These are phyloP conservation scores for Stagonosporopsis vannaccii DNA, from an alignment of 2,329 filamentous ascomycete species.

Conservation along the genomic window DNA sequence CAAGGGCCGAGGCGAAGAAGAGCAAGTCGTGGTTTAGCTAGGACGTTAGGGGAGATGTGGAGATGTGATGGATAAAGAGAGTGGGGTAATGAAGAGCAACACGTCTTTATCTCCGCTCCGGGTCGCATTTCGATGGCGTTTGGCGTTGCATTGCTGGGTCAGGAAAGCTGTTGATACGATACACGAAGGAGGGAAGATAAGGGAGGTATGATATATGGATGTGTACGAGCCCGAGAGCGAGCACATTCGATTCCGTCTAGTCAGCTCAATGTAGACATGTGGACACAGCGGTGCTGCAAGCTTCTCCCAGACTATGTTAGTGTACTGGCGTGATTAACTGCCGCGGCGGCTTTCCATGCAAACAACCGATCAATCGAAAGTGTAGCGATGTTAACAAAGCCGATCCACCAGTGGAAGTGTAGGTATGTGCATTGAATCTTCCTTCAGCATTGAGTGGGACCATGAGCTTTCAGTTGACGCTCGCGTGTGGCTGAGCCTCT, in stretches of 20 bases:
- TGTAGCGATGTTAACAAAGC: too few species aligned
- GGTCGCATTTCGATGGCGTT: constrained; percentile 10
- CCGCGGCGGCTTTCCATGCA: too few species aligned
- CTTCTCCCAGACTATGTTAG: too few species aligned
- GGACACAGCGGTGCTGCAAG: too few species aligned
- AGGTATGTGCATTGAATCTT: neutral
- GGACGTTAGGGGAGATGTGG: neutral
- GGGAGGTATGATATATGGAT: neutral
- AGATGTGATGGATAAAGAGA: neutral
- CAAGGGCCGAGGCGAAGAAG: constrained; percentile 33
- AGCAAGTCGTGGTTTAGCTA: constrained; percentile 32
- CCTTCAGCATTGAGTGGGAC: too few species aligned
- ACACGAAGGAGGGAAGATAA: neutral
- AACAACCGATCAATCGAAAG: too few species aligned
- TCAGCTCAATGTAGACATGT: too few species aligned
- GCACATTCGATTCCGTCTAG: neutral
- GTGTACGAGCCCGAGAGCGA: neutral
- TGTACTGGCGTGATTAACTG: too few species aligned
- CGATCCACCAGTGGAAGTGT: neutral
- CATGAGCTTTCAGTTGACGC: too few species aligned
- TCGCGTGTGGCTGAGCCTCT: too few species aligned
- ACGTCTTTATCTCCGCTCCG: constrained; percentile 4
- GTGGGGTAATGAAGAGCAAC: neutral
- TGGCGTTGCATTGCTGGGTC: neutral
- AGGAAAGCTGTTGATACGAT: neutral